phyloP scores from a whole-genome alignment of 2,329 filamentous ascomycete species.

The Colletotrichum melonis region DNA sequence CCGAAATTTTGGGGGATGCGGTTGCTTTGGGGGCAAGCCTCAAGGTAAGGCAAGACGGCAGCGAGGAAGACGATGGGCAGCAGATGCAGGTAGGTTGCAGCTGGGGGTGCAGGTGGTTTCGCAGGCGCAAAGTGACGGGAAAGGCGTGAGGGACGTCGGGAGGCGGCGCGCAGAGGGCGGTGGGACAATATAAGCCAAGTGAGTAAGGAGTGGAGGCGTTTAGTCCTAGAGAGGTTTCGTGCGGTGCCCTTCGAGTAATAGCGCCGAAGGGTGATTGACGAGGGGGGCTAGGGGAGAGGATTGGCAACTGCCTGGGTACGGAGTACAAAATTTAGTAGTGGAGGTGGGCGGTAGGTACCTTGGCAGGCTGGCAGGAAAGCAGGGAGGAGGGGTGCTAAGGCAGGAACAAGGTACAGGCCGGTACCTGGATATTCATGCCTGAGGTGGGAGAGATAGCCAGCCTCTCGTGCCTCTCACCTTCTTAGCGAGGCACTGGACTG shows the following conservation, averaged over 20 bases:
- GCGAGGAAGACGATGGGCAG: neutral
- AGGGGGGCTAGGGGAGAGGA: neutral
- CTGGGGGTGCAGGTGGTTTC: conserved; percentile 9
- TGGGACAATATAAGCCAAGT: conserved; percentile 32
- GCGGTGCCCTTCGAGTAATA: conserved; percentile 23
- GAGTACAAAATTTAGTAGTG: neutral
- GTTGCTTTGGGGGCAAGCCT: neutral
- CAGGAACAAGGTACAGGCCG: conserved; percentile 21
- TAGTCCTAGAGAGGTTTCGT: conserved; percentile 9
- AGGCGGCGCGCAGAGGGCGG: conserved; percentile 20
- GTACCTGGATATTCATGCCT: neutral
- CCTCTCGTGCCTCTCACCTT: neutral
- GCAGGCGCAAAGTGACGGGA: conserved; percentile 15
- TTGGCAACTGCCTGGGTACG: neutral
- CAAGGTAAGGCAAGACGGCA: neutral
- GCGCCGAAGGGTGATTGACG: neutral
- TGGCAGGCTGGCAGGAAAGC: neutral
- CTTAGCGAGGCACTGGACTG: neutral
- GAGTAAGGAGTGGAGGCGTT: conserved; percentile 30
- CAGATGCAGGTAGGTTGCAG: conserved; percentile 6
- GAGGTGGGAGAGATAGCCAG: neutral
- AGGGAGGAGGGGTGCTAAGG: conserved; percentile 16
- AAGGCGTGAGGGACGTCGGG: conserved; percentile 1
- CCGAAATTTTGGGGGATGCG: neutral
- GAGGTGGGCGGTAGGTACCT: neutral